A percentile compares a stretch with the other conserved stretches of the same genome.
These are phyloP conservation scores for Lolium rigidum DNA, from an alignment of 176 grass and related monocot species.

Conservation along the genomic window DNA sequence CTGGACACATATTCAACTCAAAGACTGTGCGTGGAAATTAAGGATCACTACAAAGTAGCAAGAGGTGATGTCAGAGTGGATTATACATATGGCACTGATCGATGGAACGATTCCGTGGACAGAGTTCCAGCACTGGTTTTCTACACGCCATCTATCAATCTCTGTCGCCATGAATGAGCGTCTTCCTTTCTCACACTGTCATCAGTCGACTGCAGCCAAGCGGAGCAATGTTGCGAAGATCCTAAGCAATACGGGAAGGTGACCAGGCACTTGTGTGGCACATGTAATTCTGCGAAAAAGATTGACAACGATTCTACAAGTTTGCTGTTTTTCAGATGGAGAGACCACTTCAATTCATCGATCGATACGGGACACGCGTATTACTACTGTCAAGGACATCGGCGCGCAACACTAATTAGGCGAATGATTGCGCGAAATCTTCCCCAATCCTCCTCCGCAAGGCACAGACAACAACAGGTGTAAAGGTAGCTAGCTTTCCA, in stretches of 20 bases:
- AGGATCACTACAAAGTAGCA: background rate
- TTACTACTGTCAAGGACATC: background rate
- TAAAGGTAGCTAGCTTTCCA: background rate
- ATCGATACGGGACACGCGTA: no score
- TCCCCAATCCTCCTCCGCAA: background rate
- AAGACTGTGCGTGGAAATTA: background rate
- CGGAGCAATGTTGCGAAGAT: conserved; percentile 3
- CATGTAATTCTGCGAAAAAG: background rate
- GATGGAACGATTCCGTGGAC: background rate
- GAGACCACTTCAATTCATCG: no score
- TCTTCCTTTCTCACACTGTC: background rate
- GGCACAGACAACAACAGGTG: background rate
- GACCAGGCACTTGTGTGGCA: background rate
- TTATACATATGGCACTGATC: background rate
- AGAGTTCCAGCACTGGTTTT: background rate
- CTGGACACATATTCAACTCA: background rate
- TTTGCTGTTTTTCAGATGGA: background rate
- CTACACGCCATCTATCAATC: background rate
- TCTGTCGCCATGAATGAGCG: background rate
- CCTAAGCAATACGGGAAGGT: background rate
- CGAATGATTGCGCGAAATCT: background rate
- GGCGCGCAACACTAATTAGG: background rate
- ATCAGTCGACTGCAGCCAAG: background rate
- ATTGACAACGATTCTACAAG: background rate
- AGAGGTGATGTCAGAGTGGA: background rate